A percentile compares a stretch with the other conserved stretches of the same genome.
Conservation (phyloP, 768 basidiomycete species). For the Xerocomellus intermedius region DNA sequence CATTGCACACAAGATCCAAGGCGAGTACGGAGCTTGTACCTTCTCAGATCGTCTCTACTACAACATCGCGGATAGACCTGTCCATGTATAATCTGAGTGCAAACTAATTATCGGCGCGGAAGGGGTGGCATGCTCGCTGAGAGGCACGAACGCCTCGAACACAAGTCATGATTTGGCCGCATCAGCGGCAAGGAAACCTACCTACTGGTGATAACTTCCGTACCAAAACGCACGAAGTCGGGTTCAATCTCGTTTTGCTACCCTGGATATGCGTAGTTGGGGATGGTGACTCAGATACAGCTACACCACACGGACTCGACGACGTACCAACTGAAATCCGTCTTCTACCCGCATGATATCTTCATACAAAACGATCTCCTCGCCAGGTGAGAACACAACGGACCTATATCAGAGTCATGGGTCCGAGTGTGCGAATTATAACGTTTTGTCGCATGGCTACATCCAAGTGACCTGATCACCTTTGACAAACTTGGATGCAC, state of each 20-base stretch:
- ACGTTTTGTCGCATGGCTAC: neutral
- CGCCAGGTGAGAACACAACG: neutral
- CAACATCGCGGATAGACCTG: constrained; percentile 59
- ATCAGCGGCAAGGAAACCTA: too few relatives aligned
- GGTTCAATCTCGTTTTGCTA: too few relatives aligned
- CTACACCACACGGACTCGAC: neutral
- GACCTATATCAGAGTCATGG: neutral
- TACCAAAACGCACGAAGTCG: too few relatives aligned
- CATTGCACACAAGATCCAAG: constrained; percentile 61
- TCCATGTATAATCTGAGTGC: neutral
- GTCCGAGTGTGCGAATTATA: constrained; percentile 2
- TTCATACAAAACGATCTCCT: neutral
- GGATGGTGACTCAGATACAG: too few relatives aligned
- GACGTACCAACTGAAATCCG: constrained; percentile 59
- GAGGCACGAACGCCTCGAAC: too few relatives aligned
- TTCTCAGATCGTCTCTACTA: constrained; percentile 86
- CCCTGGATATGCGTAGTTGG: too few relatives aligned
- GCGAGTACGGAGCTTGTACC: constrained; percentile 69
- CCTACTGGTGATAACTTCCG: too few relatives aligned
- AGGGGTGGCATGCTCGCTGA: too few relatives aligned
- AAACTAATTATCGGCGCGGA: neutral
- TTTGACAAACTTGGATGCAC: neutral
- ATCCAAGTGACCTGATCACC: neutral
- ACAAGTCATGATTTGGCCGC: too few relatives aligned
- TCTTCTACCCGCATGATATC: constrained; percentile 59